Base-by-base conservation (phyloP, 2,329 filamentous ascomycete species). In the Diaporthe sp. region DNA sequence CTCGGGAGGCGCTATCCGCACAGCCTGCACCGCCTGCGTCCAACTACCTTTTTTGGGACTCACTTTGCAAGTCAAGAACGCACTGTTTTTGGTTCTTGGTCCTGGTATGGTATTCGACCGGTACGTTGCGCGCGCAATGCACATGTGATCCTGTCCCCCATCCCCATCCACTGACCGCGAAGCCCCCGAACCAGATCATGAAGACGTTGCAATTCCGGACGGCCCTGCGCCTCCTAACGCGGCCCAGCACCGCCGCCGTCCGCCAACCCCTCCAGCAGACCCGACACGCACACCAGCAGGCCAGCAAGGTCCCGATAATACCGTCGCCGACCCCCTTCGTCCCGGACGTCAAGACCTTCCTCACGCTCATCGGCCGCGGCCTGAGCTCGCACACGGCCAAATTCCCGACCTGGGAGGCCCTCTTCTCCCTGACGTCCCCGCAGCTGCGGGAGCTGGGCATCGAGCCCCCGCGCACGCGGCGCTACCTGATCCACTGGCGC, bases 341-440 rank as follows among this genome's bases (percentile, higher is more conserved):
- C 52, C 96, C 96, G 42, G 93, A 98, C 82, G 91, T 95, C 54
- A 82, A 89, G 79, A 97, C 96, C 22, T 98, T 99, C 84, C 92
- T 98, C 77, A 95, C 90, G 47, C 88, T 98, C 75, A 98, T 98
- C 84, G 97, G 97, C 79, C 96, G 97, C 77, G 92, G 92, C 79
- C 91, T 98, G 80, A 92, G 90, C 80, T 91, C 93, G 81, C 95
- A 98, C 86, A 90, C 93, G 66, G 88, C 91, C 84, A 98, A 98
- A 84, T 95, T 99, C 79, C 92, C 94, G 3, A 93, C 93, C 15
- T 98, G 97, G 97, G 93, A 97, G 71, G 91, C 94, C 8, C 91
- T 99, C 60, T 98, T 98, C 89, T 92, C 92, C 60, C 88, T 97
- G 77, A 92, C 91, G 30, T 95, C 94, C 25, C 83, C 88, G 58